These are phyloP conservation scores for Sclerotinia sclerotiorum DNA, from an alignment of 2,329 filamentous ascomycete genomes.

Conservation along the genomic window DNA sequence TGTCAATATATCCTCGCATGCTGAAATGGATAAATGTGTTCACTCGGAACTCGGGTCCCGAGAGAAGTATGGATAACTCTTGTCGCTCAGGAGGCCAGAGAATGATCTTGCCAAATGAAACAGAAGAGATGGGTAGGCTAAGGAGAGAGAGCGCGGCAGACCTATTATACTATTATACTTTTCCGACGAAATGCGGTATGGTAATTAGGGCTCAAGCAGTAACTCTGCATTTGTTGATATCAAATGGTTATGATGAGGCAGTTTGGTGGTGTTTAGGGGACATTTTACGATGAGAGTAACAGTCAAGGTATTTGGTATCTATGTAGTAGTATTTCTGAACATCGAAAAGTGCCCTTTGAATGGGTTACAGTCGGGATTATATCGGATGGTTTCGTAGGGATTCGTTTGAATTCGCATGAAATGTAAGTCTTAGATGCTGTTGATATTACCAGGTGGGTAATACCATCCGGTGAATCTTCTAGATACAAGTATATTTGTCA, in stretches of 20 bases:
- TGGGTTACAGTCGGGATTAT: neutral
- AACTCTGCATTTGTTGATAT: neutral
- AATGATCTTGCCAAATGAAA: neutral
- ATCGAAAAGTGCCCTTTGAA: neutral
- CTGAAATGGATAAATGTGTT: neutral
- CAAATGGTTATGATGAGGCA: neutral
- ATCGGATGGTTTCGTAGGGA: neutral
- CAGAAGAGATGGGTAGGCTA: neutral
- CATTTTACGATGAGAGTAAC: neutral
- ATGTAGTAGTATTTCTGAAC: neutral
- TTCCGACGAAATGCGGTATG: neutral
- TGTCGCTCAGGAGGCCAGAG: neutral
- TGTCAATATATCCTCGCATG: neutral
- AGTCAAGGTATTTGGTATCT: neutral
- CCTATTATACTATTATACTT: neutral
- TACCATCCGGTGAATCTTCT: neutral
- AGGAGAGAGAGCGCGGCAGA: neutral
- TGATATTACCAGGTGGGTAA: too few relatives aligned
- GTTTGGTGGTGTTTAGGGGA: neutral
- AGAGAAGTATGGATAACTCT: neutral
- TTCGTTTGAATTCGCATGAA: neutral
- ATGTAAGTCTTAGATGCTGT: too few relatives aligned
- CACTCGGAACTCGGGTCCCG: neutral
- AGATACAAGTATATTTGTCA: neutral
- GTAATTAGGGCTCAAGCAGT: neutral